A percentile compares a stretch with the other conserved stretches of the same genome.
Conservation (phyloP, 257 asterid genomes). For the Solanum sejunctum region DNA sequence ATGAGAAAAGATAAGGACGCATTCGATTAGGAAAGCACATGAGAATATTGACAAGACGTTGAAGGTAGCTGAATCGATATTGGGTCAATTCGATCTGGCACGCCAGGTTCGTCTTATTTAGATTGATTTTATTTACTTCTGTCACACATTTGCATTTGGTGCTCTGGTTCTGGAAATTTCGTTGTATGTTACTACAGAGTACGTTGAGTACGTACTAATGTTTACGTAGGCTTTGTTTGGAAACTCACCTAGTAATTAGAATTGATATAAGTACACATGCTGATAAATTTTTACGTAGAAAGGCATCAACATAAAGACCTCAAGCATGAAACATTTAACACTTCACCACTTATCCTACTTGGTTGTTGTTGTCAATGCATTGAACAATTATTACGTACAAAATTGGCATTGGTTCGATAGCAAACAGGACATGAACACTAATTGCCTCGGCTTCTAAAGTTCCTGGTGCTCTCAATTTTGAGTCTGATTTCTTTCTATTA, state of each 20-base stretch:
- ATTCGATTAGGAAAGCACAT: conserved; percentile 87
- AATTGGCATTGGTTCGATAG: no score
- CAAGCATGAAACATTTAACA: no score
- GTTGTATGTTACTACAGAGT: neutral
- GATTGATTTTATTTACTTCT: neutral
- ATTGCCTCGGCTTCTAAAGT: neutral
- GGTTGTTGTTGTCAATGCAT: no score
- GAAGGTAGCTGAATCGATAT: conserved; percentile 59
- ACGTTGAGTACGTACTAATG: no score
- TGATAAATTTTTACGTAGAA: no score
- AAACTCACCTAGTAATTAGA: no score
- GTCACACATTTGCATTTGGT: neutral
- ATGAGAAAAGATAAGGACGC: conserved; percentile 51
- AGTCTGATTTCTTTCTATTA: neutral
- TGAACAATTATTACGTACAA: no score
- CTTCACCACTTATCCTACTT: no score
- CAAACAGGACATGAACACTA: neutral
- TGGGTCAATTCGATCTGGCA: conserved; percentile 64
- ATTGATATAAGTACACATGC: no score
- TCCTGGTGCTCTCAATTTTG: no score
- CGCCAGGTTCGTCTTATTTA: conserved; percentile 45
- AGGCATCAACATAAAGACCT: no score
- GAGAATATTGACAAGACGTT: conserved; percentile 79
- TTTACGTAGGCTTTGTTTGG: no score
- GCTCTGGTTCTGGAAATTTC: neutral